Evolutionary conservation across 306 rosid species (phyloP).

Genomic region (Prunus fruticosa): DNA sequence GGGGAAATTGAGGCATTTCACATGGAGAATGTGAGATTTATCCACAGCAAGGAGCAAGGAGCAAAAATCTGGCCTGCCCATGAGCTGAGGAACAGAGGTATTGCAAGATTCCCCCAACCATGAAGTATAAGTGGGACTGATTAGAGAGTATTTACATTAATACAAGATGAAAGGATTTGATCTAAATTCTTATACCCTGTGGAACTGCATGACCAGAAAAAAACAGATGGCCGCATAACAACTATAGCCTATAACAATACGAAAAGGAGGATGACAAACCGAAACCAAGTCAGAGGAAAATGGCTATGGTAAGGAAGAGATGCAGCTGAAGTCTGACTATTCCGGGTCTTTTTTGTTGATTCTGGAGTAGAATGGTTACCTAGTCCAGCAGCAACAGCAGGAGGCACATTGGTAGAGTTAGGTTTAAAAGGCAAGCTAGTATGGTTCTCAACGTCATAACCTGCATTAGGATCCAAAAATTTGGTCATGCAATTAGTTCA

Average conservation of each 20-base stretch:
- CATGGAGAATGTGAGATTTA: not conserved
- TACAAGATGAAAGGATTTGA: not conserved
- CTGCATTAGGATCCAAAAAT: constrained; percentile 39
- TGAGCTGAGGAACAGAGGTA: not conserved
- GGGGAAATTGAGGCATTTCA: not conserved
- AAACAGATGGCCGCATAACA: constrained; percentile 9
- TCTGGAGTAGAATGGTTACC: constrained; percentile 46
- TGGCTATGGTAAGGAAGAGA: constrained; percentile 32
- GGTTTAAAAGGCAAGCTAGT: constrained; percentile 31
- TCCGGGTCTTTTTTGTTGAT: constrained; percentile 32
- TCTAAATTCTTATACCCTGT: not conserved
- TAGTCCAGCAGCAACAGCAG: constrained; percentile 69
- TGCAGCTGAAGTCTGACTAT: constrained; percentile 40
- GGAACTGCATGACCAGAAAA: constrained; percentile 20
- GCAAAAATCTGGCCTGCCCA: not conserved
- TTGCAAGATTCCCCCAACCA: not conserved
- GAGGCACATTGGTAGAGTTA: constrained; percentile 53
- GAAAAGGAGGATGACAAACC: constrained; percentile 32
- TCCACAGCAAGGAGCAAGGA: not conserved
- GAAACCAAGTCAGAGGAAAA: constrained; percentile 36
- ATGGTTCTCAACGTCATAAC: constrained; percentile 66
- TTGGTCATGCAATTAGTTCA: constrained; percentile 4
- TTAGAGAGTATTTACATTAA: not conserved
- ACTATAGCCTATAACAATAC: constrained; percentile 28
- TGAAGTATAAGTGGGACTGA: not conserved